Evolutionary conservation across 1,284 basidiomycete species (phyloP).

Genomic region (Cryptococcus sp.): DNA sequence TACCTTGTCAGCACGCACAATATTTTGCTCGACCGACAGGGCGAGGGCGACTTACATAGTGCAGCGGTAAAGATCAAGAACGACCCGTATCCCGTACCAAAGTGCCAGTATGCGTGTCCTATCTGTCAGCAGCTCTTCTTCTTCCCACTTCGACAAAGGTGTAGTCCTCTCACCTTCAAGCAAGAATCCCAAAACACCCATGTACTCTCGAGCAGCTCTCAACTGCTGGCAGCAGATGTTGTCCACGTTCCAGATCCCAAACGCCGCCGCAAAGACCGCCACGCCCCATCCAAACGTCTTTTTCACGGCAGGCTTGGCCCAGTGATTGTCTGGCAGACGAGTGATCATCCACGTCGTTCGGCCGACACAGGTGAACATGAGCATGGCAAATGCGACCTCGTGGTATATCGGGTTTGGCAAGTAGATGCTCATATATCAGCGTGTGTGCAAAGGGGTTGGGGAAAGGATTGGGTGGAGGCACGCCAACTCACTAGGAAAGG

Average conservation of each 20-base stretch:
- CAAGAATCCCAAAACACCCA: conserved; percentile 33
- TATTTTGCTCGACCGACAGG: neutral
- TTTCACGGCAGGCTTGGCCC: conserved; percentile 22
- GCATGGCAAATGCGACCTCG: conserved; percentile 50
- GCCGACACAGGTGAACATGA: conserved; percentile 39
- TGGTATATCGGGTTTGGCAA: conserved; percentile 53
- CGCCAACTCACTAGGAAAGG: conserved; percentile 43
- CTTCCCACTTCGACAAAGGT: neutral
- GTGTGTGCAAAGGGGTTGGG: no score
- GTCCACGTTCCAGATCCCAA: conserved; percentile 53
- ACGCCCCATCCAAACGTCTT: conserved; percentile 32
- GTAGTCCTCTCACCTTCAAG: conserved; percentile 32
- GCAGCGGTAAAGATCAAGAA: conserved; percentile 47
- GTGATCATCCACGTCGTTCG: conserved; percentile 38
- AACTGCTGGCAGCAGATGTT: conserved; percentile 49
- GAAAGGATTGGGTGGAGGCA: neutral
- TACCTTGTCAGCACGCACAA: neutral
- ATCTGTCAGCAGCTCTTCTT: conserved; percentile 1
- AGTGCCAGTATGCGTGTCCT: conserved; percentile 52
- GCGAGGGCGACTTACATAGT: conserved; percentile 29
- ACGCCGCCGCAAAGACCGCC: conserved; percentile 45
- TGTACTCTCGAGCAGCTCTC: conserved; percentile 17
- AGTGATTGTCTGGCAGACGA: conserved; percentile 23
- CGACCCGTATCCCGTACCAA: conserved; percentile 50
- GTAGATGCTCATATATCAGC: conserved; percentile 34